Conservation (phyloP, 139 green algal species). For the Micractinium sp. region DNA sequence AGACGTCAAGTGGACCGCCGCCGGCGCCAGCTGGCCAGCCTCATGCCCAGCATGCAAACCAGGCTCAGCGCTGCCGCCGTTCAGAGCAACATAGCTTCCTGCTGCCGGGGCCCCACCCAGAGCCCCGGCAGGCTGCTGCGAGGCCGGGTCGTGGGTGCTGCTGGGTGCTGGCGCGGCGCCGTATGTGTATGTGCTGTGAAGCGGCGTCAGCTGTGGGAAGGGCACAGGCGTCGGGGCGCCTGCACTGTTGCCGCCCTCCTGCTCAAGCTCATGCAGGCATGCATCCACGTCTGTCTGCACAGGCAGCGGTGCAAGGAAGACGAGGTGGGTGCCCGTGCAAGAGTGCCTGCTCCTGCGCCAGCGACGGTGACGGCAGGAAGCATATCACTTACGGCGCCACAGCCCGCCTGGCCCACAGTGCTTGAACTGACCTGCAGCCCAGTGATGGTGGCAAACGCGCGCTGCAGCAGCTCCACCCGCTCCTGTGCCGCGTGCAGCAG, state of each 20-base stretch:
- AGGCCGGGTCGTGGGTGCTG: no score
- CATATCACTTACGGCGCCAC: background rate
- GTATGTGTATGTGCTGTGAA: background rate
- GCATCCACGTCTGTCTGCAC: slow-evolving; percentile 1
- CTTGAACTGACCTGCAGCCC: background rate
- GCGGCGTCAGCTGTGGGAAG: slow-evolving; percentile 12
- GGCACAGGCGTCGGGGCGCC: background rate
- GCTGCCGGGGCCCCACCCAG: no score
- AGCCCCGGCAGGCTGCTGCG: background rate
- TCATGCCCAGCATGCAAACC: no score
- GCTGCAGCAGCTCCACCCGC: background rate
- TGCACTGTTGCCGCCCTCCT: background rate
- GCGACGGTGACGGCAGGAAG: no score
- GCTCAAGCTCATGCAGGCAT: background rate
- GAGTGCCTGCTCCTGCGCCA: background rate
- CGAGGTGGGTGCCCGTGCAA: background rate
- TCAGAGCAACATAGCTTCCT: no score
- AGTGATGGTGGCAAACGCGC: background rate
- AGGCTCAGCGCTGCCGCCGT: no score
- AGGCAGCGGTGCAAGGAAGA: background rate
- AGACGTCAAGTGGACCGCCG: no score
- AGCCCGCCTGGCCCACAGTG: background rate
- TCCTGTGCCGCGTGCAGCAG: background rate
- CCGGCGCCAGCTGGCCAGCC: no score
- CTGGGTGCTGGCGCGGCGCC: background rate